Base-by-base conservation (phyloP, 352 stramenopile genomes). In the Pythium volutum region DNA sequence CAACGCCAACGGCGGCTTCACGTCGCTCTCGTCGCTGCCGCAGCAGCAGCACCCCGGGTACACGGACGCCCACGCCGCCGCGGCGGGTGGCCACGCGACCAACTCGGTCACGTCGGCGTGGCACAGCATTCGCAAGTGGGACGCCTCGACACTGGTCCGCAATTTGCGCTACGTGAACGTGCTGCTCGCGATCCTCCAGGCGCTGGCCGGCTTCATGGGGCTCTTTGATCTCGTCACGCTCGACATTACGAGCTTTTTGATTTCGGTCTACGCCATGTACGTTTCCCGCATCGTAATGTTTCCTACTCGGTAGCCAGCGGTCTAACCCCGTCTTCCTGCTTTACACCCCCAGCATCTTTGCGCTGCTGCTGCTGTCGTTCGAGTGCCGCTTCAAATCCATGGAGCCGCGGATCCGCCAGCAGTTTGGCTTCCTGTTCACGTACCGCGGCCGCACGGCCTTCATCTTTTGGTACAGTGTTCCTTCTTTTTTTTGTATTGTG, bases 371-470 rank as follows among this genome's bases (percentile, higher is more conserved):
- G 59, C 60, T 95, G 26, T 82, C 86, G 34, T 95, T 95, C 63
- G 86, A 95, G 72, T 95, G 86, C 69, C 84, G 86, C 64, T 89
- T 95, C 62, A 74, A 79, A 71, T 91, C 87, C 51, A 95, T 95
- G 86, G 86, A 95, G 61, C 81, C 86, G 22, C 81, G 75, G 70
- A 93, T 95, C 63, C 81, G 86, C 51, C 70, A 88, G 53, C 81
- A 91, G 62, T 95, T 95, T 62, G 86, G 86, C 50, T 95, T 95
- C 59, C 73, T 95, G 49, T 95, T 95, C 69, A 93, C 86, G n/a
- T 95, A 91, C 60, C 78, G 84, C 48, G 86, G 86, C 14, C 80
- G 86, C 48, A 90, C 86, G 15, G 75, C 80, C 43, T 95, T 95
- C 59, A 86, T 95, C 60, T 93, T 93, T 62, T 76, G 87, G 78